phyloP scores from a whole-genome alignment of 177 flowering plant genomes.

The Tripterygium wilfordii region DNA sequence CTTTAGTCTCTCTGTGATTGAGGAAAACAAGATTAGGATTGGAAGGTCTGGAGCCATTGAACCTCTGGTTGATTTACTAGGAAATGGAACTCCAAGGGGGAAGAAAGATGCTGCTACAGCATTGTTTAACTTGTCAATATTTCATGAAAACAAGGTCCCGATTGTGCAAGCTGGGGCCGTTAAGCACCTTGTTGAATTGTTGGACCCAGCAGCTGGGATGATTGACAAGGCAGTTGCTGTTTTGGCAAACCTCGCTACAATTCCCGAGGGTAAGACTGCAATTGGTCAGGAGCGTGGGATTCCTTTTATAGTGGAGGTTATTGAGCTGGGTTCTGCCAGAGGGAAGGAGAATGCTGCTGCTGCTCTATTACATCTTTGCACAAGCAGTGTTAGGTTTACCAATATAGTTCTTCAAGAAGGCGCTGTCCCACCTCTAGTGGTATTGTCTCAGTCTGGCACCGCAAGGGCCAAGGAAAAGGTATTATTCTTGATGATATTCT shows the following conservation, averaged over 20 bases:
- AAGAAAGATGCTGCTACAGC: slow-evolving; percentile 96
- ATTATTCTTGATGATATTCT: background rate
- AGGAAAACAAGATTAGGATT: slow-evolving; percentile 73
- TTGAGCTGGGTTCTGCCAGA: slow-evolving; percentile 90
- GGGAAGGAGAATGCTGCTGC: slow-evolving; percentile 95
- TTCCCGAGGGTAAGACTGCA: slow-evolving; percentile 64
- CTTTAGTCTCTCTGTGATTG: slow-evolving; percentile 82
- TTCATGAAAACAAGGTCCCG: slow-evolving; percentile 71
- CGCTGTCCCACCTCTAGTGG: slow-evolving; percentile 85
- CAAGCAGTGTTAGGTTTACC: slow-evolving; percentile 54
- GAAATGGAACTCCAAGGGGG: slow-evolving; percentile 87
- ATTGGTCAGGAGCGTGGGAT: slow-evolving; percentile 77
- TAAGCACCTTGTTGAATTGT: slow-evolving; percentile 71
- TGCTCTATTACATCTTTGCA: slow-evolving; percentile 77
- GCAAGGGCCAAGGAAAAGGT: slow-evolving; percentile 92
- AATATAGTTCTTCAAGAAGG: slow-evolving; percentile 82
- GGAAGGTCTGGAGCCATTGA: slow-evolving; percentile 78
- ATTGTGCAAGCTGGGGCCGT: slow-evolving; percentile 87
- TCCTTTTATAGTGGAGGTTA: slow-evolving; percentile 82
- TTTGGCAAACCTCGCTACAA: slow-evolving; percentile 80
- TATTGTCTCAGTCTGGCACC: slow-evolving; percentile 78
- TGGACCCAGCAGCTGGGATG: slow-evolving; percentile 96
- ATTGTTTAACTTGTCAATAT: slow-evolving; percentile 74
- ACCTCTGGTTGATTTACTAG: slow-evolving; percentile 79
- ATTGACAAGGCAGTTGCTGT: slow-evolving; percentile 95